Evolutionary conservation across 495 filamentous ascomycete genomes (phyloP), one percentile per base, ranked within the genome.

Genomic region (Podospora comata): DNA sequence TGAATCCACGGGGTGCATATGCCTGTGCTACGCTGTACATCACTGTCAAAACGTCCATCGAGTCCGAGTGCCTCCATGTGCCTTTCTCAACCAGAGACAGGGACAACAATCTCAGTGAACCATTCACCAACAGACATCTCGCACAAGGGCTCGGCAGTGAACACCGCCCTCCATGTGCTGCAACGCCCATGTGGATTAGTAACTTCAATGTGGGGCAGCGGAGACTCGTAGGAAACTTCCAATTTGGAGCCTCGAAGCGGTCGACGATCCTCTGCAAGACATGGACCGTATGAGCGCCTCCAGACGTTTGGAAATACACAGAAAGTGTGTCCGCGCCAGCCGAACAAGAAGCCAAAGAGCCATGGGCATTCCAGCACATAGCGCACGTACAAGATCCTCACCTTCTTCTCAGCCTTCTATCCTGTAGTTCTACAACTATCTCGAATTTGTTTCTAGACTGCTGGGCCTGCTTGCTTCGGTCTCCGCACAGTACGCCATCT

Each of bases 241-340:
- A 58, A 58, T 58, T 58, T 58, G 18, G 23, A 19, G 4, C n/a
- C 55, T 20, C n/a, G 23, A 20, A 58, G 55, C 23, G 55, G 55
- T 58, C 18, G 55, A 58, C 55, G 55, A 58, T 58, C 55, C 54
- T 58, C n/a, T 58, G 55, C 55, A 20, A 58, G 55, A 58, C 55
- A 58, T 26, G 20, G 55, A 20, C 55, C 55, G 23, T 26, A 19
- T 58, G 39, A 48, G 39, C 39, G n/a, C 55, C 55, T 58, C 4
- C 55, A 58, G 55, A 58, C 15, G 23, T 58, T 58, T 58, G 23
- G 3, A 48, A 26, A 58, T 0, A 26, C 55, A 58, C 23, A 19
- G 15, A 26, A 26, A 26, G 55, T n/a, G 55, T 26, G 55, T 26
- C 55, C 23, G 55, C 11, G 55, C 18, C 55, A 58, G 55, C 0